phyloP scores from a whole-genome alignment of 331 rosid genomes.

The Pyracantha coccinea region DNA sequence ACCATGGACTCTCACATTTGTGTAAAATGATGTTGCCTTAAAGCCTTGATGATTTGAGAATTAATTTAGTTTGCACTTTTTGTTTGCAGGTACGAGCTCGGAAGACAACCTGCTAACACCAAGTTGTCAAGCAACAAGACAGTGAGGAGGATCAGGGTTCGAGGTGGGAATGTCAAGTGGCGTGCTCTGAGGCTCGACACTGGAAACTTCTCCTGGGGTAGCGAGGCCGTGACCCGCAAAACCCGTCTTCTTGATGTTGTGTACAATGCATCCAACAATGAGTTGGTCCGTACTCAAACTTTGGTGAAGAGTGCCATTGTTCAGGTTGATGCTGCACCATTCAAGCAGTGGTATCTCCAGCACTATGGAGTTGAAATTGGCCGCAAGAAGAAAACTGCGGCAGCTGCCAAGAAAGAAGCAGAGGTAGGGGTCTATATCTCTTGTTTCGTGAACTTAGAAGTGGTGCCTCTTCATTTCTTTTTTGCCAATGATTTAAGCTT shows the following conservation, averaged over 20 bases:
- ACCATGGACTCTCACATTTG: not conserved
- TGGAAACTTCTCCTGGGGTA: constrained; percentile 34
- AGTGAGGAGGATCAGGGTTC: constrained; percentile 25
- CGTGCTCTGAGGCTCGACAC: constrained; percentile 33
- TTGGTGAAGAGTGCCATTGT: constrained; percentile 34
- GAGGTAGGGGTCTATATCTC: constrained; percentile 4
- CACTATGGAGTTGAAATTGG: constrained; percentile 38
- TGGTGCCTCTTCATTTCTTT: no score
- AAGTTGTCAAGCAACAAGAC: constrained; percentile 36
- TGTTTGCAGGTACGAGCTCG: constrained; percentile 32
- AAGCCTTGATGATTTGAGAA: not conserved
- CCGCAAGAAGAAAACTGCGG: constrained; percentile 30
- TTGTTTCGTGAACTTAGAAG: no score
- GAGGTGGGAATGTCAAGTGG: constrained; percentile 39
- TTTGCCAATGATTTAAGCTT: not conserved
- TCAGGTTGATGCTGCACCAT: constrained; percentile 41
- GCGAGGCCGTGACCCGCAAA: constrained; percentile 31
- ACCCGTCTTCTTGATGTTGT: constrained; percentile 34
- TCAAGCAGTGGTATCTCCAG: constrained; percentile 35
- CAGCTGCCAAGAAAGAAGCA: constrained; percentile 23
- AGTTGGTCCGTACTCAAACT: constrained; percentile 37
- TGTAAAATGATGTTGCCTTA: not conserved
- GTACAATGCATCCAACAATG: constrained; percentile 36
- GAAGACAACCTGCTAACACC: constrained; percentile 33
- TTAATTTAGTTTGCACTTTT: not conserved